Evolutionary conservation across 2,329 filamentous ascomycete genomes (phyloP).

Genomic region (Dothideomycetes sp.): DNA sequence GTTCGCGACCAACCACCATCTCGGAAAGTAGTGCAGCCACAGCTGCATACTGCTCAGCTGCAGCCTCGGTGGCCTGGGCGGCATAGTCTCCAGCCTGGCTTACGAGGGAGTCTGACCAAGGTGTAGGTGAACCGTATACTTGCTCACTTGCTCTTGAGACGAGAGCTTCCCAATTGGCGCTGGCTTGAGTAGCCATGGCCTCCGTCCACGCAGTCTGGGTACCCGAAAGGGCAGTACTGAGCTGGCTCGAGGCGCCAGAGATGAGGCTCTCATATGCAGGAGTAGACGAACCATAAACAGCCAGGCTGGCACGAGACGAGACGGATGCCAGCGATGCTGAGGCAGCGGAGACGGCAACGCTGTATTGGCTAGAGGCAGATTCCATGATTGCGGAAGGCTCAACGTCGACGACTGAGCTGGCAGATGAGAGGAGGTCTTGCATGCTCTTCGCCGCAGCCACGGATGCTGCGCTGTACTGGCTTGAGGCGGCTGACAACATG

Average conservation of each 20-base stretch:
- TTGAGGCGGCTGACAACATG: constrained; percentile 54
- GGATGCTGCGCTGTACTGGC: constrained; percentile 23
- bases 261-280: constrained; percentile 60
- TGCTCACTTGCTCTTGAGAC: constrained; percentile 56
- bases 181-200: constrained; percentile 44
- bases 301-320: constrained; percentile 17
- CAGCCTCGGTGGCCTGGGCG: constrained; percentile 50
- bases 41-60: constrained; percentile 54
- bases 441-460: constrained; percentile 21
- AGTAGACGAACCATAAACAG: constrained; percentile 50
- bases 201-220: constrained; percentile 41
- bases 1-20: constrained; percentile 65
- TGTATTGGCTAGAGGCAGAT: constrained; percentile 19
- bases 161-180: constrained; percentile 52
- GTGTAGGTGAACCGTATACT: constrained; percentile 56
- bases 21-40: constrained; percentile 66
- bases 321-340: constrained; percentile 4
- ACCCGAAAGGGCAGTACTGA: constrained; percentile 34
- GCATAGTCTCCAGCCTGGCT: constrained; percentile 47
- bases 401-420: constrained; percentile 12
- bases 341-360: constrained; percentile 18
- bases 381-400: constrained; percentile 11
- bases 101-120: constrained; percentile 34
- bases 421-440: constrained; percentile 14
- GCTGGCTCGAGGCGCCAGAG: constrained; percentile 35